Conservation (phyloP, 345 rosid genomes). For the Corchorus capsularis region DNA sequence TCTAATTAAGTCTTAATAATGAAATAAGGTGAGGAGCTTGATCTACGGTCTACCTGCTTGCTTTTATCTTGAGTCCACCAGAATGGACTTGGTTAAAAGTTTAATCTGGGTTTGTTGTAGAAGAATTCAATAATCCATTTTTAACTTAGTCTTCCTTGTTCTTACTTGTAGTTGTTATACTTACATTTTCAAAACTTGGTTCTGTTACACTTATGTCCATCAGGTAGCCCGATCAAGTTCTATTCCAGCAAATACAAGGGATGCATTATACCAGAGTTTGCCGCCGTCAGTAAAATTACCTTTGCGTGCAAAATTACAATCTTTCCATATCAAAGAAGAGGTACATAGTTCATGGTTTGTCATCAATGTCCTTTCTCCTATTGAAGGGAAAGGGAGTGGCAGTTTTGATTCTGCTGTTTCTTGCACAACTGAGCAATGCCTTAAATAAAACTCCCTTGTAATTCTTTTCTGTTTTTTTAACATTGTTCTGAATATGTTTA, state of each 20-base stretch:
- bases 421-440: not conserved
- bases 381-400: not conserved
- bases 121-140: not conserved
- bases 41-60: conserved; percentile 1
- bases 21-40: not conserved
- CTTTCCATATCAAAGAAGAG: conserved; percentile 62
- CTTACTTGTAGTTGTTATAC: not conserved
- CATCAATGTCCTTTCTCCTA: not conserved
- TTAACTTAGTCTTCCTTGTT: not conserved
- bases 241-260: conserved; percentile 81
- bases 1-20: not conserved
- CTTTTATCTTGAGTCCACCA: not conserved
- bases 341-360: conserved; percentile 30
- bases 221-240: conserved; percentile 83
- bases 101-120: not conserved
- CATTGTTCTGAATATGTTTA: not conserved
- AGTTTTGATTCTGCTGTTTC: not conserved
- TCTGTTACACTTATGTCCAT: conserved; percentile 9
- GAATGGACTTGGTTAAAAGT: not conserved
- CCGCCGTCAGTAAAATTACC: conserved; percentile 77
- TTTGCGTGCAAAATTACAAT: conserved; percentile 62
- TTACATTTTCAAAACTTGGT: conserved; percentile 4
- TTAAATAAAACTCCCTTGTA: not conserved
- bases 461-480: not conserved
- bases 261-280: conserved; percentile 78